These are phyloP conservation scores for Sherardia arvensis DNA, from an alignment of 257 asterid genomes.

Conservation along the genomic window DNA sequence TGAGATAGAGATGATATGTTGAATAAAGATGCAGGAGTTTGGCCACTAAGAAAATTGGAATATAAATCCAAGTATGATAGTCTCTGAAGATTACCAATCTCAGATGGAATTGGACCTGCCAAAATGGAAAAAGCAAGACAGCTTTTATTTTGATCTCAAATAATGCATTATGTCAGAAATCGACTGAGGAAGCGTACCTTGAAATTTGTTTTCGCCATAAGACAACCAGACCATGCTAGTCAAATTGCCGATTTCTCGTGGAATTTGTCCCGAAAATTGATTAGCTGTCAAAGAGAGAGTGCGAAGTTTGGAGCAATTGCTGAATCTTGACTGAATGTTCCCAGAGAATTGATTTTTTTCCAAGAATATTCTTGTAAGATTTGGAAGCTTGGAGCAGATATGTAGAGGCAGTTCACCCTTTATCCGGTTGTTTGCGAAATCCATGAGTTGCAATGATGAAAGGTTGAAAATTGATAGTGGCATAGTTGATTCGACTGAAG, in stretches of 20 bases:
- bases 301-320: slow-evolving; percentile 14
- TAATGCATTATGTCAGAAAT: no score
- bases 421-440: not conserved
- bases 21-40: not conserved
- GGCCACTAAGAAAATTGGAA: not conserved
- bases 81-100: slow-evolving; percentile 5
- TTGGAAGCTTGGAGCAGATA: slow-evolving; percentile 12
- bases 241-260: slow-evolving; percentile 4
- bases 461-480: slow-evolving; percentile 14
- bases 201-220: not conserved
- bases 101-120: slow-evolving; percentile 1
- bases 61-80: rapidly evolving
- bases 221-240: not conserved
- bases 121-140: not conserved
- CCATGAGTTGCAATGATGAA: slow-evolving; percentile 4
- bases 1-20: not conserved
- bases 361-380: not conserved
- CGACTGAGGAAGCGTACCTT: not conserved
- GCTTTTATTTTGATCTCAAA: no score
- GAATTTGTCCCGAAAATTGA: not conserved
- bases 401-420: slow-evolving; percentile 15
- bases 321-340: slow-evolving; percentile 11
- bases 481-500: slow-evolving; percentile 11
- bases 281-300: not conserved
- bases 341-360: slow-evolving; percentile 10